Percentiles rank a stretch among this genome's conserved stretches.
Conservation (phyloP, 1,284 basidiomycete species). For the Mycena citricolor region DNA sequence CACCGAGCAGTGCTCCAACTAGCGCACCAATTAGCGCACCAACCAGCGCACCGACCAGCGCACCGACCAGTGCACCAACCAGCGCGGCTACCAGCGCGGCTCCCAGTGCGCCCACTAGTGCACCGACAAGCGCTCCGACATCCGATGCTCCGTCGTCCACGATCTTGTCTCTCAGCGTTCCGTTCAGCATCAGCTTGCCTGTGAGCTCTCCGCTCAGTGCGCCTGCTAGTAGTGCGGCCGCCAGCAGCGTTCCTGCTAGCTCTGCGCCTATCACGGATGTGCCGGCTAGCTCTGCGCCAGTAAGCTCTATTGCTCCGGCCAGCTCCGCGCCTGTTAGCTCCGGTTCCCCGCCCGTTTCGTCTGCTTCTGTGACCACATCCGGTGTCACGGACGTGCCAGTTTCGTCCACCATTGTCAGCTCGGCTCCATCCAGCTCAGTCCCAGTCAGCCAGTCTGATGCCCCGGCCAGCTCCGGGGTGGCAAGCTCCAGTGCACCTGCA, state of each 20-base stretch:
- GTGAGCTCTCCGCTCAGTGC: not conserved
- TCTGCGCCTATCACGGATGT: not conserved
- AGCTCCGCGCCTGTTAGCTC: not conserved
- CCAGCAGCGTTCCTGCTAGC: conserved; percentile 2
- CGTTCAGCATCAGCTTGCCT: conserved; percentile 6
- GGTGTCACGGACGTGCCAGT: too few relatives aligned
- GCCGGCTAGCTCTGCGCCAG: not conserved
- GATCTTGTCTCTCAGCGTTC: conserved; percentile 1
- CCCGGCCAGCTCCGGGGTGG: not conserved
- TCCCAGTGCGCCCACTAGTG: conserved; percentile 8
- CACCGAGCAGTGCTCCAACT: not conserved
- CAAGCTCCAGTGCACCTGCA: not conserved
- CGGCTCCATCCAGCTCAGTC: not conserved
- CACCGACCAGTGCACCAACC: conserved; percentile 13
- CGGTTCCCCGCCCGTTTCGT: conserved; percentile 1
- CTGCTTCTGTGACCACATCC: not conserved
- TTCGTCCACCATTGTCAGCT: too few relatives aligned
- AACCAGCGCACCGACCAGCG: conserved; percentile 23
- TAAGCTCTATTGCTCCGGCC: not conserved
- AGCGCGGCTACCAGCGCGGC: conserved; percentile 21
- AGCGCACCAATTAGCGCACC: too few relatives aligned
- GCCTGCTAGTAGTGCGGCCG: not conserved
- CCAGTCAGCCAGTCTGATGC: conserved; percentile 1
- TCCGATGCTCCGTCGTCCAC: conserved; percentile 1
- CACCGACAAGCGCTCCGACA: conserved; percentile 2